A percentile compares a stretch with the other conserved stretches of the same genome.
These are phyloP conservation scores for Saccharomycopsis javanensis DNA, from an alignment of 805 yeast species.

Conservation along the genomic window DNA sequence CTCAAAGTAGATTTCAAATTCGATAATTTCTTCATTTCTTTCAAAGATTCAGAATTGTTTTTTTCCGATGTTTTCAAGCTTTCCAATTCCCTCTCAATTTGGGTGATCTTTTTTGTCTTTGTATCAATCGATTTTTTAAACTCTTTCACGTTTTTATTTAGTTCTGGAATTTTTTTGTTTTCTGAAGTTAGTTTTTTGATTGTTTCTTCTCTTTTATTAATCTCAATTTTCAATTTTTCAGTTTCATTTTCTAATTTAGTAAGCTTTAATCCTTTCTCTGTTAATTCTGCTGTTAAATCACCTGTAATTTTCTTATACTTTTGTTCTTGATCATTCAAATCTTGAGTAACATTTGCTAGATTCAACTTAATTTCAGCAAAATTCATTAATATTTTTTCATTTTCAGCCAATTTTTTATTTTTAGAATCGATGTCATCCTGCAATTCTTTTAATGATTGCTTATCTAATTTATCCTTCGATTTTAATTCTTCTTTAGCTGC, in stretches of 20 bases:
- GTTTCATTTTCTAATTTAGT: conserved; percentile 22
- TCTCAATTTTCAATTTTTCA: conserved; percentile 21
- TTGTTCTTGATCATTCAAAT: conserved; percentile 17
- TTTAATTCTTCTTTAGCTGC: conserved; percentile 54
- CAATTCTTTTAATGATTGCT: conserved; percentile 11
- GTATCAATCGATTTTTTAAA: conserved; percentile 22
- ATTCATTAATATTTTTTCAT: conserved; percentile 14
- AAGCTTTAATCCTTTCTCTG: conserved; percentile 25
- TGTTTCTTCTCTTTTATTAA: conserved; percentile 20
- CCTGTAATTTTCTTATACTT: conserved; percentile 17
- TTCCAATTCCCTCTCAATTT: conserved; percentile 22
- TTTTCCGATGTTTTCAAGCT: conserved; percentile 25
- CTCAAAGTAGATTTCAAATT: conserved; percentile 26
- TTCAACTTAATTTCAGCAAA: conserved; percentile 17
- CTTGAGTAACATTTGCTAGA: conserved; percentile 13
- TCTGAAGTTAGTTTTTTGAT: conserved; percentile 12
- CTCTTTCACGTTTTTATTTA: conserved; percentile 33
- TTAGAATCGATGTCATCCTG: conserved; percentile 7
- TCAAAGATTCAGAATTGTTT: conserved; percentile 2
- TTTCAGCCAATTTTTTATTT: conserved; percentile 17
- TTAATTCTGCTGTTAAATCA: conserved; percentile 23
- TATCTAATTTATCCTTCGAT: conserved; percentile 14
- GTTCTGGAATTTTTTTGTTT: not conserved
- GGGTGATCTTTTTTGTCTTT: conserved; percentile 24
- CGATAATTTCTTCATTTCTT: conserved; percentile 27